Evolutionary conservation across 176 grass and related monocot species (phyloP).

Genomic region (Cenchrus americanus): DNA sequence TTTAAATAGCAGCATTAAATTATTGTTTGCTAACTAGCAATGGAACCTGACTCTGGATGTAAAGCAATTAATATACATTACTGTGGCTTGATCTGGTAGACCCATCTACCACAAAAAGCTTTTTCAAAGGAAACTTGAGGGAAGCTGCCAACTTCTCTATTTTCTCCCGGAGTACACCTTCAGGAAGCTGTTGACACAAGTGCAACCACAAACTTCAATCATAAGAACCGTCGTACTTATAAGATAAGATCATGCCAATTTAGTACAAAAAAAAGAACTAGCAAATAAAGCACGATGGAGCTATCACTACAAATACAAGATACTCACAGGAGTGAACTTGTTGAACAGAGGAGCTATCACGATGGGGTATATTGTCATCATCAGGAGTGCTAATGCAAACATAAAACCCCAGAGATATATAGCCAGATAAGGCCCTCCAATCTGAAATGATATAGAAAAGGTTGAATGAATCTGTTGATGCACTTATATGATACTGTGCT

Average conservation of each 20-base stretch:
- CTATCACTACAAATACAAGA: background rate
- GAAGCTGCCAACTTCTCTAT: slow-evolving; percentile 95
- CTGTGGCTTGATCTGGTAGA: slow-evolving; percentile 98
- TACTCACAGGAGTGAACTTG: slow-evolving; percentile 97
- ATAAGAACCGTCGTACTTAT: background rate
- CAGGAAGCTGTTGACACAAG: slow-evolving; percentile 80
- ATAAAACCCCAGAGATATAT: slow-evolving; percentile 99
- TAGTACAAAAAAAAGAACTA: slow-evolving; percentile 13
- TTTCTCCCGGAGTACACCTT: slow-evolving; percentile 84
- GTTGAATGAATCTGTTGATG: slow-evolving; percentile 11
- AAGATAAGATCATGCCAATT: background rate
- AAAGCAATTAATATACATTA: slow-evolving; percentile 68
- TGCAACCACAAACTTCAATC: slow-evolving; percentile 25
- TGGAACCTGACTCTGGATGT: background rate
- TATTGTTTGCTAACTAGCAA: slow-evolving; percentile 8
- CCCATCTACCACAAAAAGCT: slow-evolving; percentile 96
- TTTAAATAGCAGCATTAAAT: slow-evolving; percentile 42
- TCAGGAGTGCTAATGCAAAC: slow-evolving; percentile 81
- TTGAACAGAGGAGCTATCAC: slow-evolving; percentile 97
- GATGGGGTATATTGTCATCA: slow-evolving; percentile 96
- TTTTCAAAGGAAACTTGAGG: slow-evolving; percentile 96
- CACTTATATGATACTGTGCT: slow-evolving; percentile 5
- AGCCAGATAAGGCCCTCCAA: slow-evolving; percentile 95
- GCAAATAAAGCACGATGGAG: slow-evolving; percentile 12
- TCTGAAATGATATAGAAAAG: slow-evolving; percentile 64